A percentile compares a stretch with the other conserved stretches of the same genome.
phyloP scores from a whole-genome alignment of 495 filamentous ascomycete genomes.

The Aspergillus egyptiacus region DNA sequence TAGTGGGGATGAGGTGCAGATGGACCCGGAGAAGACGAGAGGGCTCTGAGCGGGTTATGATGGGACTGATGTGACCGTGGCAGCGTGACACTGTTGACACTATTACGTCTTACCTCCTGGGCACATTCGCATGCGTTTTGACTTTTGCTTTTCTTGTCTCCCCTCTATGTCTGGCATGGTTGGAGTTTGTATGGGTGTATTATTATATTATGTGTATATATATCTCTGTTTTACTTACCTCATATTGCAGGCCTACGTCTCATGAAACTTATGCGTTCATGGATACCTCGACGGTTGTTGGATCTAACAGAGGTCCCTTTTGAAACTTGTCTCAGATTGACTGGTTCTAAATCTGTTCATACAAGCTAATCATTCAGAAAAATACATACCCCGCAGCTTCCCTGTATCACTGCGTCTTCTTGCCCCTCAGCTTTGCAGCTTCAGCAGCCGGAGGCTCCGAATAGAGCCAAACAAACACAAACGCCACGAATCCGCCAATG shows the following conservation, averaged over 20 bases:
- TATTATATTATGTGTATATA: constrained; percentile 8
- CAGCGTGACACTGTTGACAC: too few species aligned
- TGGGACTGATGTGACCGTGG: too few species aligned
- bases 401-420: constrained; percentile 74
- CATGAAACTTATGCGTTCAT: too few species aligned
- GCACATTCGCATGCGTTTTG: background rate
- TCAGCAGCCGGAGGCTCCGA: constrained; percentile 52
- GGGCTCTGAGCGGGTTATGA: constrained; percentile 30
- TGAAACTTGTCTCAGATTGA: background rate
- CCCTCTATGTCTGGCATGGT: background rate
- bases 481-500: constrained; percentile 74
- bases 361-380: constrained; percentile 16
- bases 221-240: constrained; percentile 3
- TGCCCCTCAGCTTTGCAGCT: constrained; percentile 32
- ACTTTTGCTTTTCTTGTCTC: background rate
- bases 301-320: too few species aligned
- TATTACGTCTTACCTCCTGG: background rate
- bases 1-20: constrained; percentile 42
- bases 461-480: constrained; percentile 87
- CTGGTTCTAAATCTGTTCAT: constrained; percentile 11
- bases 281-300: too few species aligned
- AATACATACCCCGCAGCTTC: constrained; percentile 14
- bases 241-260: background rate
- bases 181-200: constrained; percentile 1
- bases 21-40: constrained; percentile 47